Conservation (phyloP, 176 grass and related monocot genomes). For the Ensete ventricosum region DNA sequence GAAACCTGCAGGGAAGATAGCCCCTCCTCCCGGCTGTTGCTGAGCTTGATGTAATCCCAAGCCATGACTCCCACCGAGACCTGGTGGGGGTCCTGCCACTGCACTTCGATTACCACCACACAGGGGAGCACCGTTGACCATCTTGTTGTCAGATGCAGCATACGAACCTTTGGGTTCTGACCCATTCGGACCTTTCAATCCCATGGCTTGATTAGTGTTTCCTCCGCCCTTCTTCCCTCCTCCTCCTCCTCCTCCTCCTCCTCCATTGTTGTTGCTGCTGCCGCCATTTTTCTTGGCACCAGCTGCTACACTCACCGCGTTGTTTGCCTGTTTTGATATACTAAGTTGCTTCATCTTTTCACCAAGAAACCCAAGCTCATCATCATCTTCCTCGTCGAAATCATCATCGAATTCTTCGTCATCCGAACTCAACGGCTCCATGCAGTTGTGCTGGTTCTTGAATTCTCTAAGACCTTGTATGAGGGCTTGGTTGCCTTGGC, state of each 20-base stretch:
- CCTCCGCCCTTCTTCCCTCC: slow-evolving; percentile 37
- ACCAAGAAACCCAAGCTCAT: slow-evolving; percentile 46
- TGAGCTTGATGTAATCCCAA: background rate
- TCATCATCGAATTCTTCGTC: slow-evolving; percentile 51
- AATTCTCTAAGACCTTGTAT: slow-evolving; percentile 84
- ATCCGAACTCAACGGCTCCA: slow-evolving; percentile 45
- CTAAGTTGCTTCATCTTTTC: slow-evolving; percentile 74
- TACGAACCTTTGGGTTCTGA: slow-evolving; percentile 28
- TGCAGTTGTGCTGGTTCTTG: slow-evolving; percentile 73
- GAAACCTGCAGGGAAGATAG: background rate
- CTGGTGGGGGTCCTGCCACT: slow-evolving; percentile 32
- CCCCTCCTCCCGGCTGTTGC: background rate
- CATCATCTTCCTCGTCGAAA: slow-evolving; percentile 43
- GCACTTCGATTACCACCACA: slow-evolving; percentile 24
- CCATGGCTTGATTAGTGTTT: slow-evolving; percentile 28
- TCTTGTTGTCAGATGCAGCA: slow-evolving; percentile 34
- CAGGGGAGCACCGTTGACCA: slow-evolving; percentile 23
- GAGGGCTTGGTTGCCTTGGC: slow-evolving; percentile 38
- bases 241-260: background rate
- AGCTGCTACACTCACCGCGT: background rate
- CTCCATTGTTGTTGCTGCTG: slow-evolving; percentile 8
- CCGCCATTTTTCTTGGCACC: slow-evolving; percentile 36
- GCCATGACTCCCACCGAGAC: background rate
- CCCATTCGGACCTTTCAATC: slow-evolving; percentile 39
- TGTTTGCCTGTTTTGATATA: slow-evolving; percentile 31